A percentile compares a stretch with the other conserved stretches of the same genome.
Evolutionary conservation across 257 asterid species (phyloP).

Genomic region (Gardenia jasminoides): DNA sequence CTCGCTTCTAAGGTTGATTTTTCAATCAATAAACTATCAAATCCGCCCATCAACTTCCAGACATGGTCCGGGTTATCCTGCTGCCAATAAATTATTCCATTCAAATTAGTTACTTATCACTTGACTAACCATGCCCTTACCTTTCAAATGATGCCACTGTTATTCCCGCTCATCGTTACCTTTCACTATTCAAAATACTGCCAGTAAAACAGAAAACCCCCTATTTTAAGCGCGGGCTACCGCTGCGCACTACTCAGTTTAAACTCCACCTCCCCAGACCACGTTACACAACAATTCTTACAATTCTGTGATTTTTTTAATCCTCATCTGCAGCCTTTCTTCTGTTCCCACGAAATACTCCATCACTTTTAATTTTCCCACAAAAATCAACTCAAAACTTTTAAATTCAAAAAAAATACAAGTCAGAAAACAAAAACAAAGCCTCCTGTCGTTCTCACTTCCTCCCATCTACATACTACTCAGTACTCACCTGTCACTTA

Average conservation of each 20-base stretch:
- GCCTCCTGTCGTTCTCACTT: constrained; percentile 17
- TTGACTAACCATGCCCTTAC: too few relatives aligned
- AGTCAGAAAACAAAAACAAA: constrained; percentile 11
- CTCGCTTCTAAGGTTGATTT: not conserved
- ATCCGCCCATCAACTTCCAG: too few relatives aligned
- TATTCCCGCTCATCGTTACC: constrained; percentile 55
- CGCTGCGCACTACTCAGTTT: constrained; percentile 4
- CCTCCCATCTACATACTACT: constrained; percentile 14
- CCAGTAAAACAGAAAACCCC: constrained; percentile 7
- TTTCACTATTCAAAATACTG: constrained; percentile 28
- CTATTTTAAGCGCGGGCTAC: constrained; percentile 24
- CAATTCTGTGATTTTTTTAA: not conserved
- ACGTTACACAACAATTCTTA: constrained; percentile 21
- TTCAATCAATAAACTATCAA: not conserved
- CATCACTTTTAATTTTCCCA: not conserved
- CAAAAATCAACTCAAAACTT: not conserved
- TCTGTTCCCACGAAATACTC: not conserved
- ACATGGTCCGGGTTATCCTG: too few relatives aligned
- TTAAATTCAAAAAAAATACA: constrained; percentile 35
- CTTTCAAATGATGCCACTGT: constrained; percentile 23
- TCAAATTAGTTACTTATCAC: not conserved
- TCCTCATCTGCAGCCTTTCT: not conserved
- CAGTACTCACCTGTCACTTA: constrained; percentile 24
- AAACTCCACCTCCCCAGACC: constrained; percentile 19
- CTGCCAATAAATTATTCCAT: not conserved